Base-by-base conservation (phyloP, 2,329 filamentous ascomycete genomes). In the Monilinia laxa region DNA sequence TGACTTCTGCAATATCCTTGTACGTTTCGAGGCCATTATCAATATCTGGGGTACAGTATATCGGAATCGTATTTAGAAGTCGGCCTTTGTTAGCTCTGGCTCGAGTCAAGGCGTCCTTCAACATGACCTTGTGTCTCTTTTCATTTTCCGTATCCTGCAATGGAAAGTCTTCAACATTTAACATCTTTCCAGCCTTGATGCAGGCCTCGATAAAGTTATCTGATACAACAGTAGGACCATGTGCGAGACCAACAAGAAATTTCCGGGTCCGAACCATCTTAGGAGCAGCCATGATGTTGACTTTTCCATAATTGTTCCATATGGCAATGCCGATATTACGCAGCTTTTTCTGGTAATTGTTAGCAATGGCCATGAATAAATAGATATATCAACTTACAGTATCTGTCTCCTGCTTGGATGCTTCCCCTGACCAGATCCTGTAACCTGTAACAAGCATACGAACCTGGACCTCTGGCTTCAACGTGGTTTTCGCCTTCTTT, bases 201-300 rank as follows among this genome's bases (percentile, higher is more conserved):
- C 90, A 92, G 31, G 85, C 82, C 66, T 94, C 90, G 67, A 99
- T 86, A 77, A 92, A 99, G 11, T 85, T 83, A 0, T 89, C 90
- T 56, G 87, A 88, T 64, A 98, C 84, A 54, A 98, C 85, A 1
- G 85, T 84, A 0, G 93, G 92, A 0, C 91, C 93, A 68, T 87
- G 88, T 23, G 95, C 93, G 38, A 99, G 81, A 16, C 93, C 92
- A 69, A 89, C 90, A 60, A 98, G 88, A 76, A 99, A 99, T 76
- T 99, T 99, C 76, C 92, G 88, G 0, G 95, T 99, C 49, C 95
- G 90, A 45, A 97, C 86, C 69, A 98, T 87, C 53, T 87, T 85
- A 0, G 94, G 95, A 4, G 94, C 94, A 45, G 92, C 93, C 14
- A 99, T 85, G 76, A 96, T 91, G 73, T 94, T 91, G 76, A 92